Evolutionary conservation across 2,329 filamentous ascomycete genomes (phyloP), one percentile per base, ranked within the genome.

Genomic region (Aspergillus awamori): DNA sequence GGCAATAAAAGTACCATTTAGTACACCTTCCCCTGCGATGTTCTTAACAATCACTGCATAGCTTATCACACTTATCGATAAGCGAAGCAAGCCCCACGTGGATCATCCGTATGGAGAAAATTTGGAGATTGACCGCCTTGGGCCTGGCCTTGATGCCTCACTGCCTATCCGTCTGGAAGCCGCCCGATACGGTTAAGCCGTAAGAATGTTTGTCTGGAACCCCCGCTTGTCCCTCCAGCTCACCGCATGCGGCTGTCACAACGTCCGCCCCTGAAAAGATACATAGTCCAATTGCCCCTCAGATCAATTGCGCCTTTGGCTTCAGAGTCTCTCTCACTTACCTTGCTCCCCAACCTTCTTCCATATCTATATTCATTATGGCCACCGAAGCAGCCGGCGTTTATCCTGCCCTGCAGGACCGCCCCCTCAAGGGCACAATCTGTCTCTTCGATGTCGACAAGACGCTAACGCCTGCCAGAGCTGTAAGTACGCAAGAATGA

Each of bases 401-500:
- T 38, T 91, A 89, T 79, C 89, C 93, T 59, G 86, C 92, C 65
- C 87, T 98, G 67, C 86, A 89, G 76, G 84, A 94, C 72, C 92
- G 95, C 69, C 91, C 92, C 47, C 81, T 97, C 78, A 92, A 93
- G 82, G 92, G 95, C 84, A 98, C 94, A 67, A 91, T 99, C 79
- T 89, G 87, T 74, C 89, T 99, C 66, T 99, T 99, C 80, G 95
- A 99, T 80, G 95, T 99, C 63, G 95, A 99, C 77, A 91, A 87
- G 73, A 97, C 95, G 30, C 86, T 99, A 69, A 95, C 93, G 15
- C 90, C 88, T 45, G 89, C 95, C 49, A 88, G 95, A 67, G 84
- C 85, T 70, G 91, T 96, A 57, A 57, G 65, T 57, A 15, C 33
- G 33, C 33, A 36, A 13, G 33, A 36, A 5, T 15, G 33, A 36